Evolutionary conservation across 768 basidiomycete species (phyloP).

Genomic region (Lepiota venenata): DNA sequence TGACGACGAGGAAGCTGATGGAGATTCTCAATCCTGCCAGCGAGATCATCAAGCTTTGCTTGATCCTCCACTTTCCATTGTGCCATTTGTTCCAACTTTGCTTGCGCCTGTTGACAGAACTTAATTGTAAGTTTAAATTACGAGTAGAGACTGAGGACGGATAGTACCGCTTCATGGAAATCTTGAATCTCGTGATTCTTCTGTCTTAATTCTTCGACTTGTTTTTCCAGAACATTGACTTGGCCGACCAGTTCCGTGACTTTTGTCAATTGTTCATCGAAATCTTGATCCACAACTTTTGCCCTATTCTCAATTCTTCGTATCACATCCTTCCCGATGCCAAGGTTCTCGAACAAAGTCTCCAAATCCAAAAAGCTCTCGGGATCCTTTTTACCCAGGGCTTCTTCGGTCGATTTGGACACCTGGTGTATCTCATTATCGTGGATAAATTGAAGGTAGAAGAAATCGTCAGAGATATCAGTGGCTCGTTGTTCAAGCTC

Average conservation of each 20-base stretch:
- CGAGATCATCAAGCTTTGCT: constrained; percentile 18
- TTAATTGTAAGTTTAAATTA: not conserved
- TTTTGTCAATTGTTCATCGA: not conserved
- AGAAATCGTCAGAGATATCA: constrained; percentile 11
- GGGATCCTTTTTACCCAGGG: not conserved
- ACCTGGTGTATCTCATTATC: not conserved
- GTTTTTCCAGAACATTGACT: constrained; percentile 24
- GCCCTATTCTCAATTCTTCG: not conserved
- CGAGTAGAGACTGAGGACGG: not conserved
- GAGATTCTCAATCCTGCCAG: constrained; percentile 11
- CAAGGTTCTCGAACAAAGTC: not conserved
- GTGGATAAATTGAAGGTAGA: not conserved
- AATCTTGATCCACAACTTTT: constrained; percentile 5
- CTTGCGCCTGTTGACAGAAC: not conserved
- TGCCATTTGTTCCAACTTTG: constrained; percentile 2
- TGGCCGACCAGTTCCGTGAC: constrained; percentile 12
- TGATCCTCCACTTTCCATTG: constrained; percentile 12
- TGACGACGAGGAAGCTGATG: not conserved
- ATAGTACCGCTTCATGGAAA: constrained; percentile 18
- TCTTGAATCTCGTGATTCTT: constrained; percentile 39
- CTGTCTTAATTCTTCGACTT: constrained; percentile 27
- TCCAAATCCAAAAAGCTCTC: not conserved
- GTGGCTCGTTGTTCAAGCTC: constrained; percentile 6
- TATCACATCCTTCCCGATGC: constrained; percentile 1
- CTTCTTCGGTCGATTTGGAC: not conserved